Evolutionary conservation across 106 monocot species (phyloP), one percentile per base, ranked within the genome.

Genomic region (Acorus calamus): DNA sequence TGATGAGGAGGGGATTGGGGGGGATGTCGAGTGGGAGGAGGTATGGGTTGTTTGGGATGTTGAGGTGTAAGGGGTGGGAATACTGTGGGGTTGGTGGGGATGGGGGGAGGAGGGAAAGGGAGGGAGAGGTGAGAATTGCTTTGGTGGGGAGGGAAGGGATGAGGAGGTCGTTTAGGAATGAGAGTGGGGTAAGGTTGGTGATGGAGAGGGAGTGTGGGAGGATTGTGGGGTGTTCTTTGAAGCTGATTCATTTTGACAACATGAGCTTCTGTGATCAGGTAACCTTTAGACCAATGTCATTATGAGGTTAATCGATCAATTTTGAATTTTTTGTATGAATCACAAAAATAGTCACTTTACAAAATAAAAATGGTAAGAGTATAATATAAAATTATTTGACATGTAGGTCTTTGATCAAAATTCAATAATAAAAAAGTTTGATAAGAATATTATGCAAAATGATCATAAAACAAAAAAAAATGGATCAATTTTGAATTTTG

Each of bases 191-290:
- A 47, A 72, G 42, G 49, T n/a, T n/a, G 13, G 57, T 72, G 49
- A 56, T 71, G 52, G 71, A 51, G 56, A 58, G 49, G 49, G 72
- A 50, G 53, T 51, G 49, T 53, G 7, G 0, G 41, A 62, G 62
- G 52, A 6, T 71, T 4, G 14, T 4, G 3, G 60, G 70, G 43
- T 71, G 61, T 54, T 43, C 45, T 2, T n/a, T 71, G 7, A 11
- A 6, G 4, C 2, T 71, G 8, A 42, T 49, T 4, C 50, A 60
- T 53, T 8, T 12, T 7, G 49, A 57, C 6, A 56, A 71, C 48
- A 56, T 72, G 56, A 64, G 46, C 14, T 64, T 72, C 14, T 64
- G 49, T 72, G 64, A 72, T 50, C 63, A 64, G 56, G 49, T 68
- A 58, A 28, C 28, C 28, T 28, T 28, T 28, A 0, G 1, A 28